Evolutionary conservation across 164 flowering plant species (phyloP).

Genomic region (Protea cynaroides): DNA sequence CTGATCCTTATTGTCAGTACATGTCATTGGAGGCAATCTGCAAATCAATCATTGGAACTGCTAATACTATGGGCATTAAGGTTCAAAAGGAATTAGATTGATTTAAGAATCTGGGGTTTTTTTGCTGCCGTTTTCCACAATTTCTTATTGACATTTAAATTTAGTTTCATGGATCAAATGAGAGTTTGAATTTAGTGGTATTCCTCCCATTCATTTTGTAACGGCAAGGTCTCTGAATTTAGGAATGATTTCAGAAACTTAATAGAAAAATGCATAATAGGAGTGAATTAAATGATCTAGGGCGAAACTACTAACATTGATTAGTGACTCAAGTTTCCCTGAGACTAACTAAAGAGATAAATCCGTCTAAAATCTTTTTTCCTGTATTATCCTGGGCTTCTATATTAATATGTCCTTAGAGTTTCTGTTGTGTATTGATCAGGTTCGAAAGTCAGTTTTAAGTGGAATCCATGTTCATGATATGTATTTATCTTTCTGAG

Average conservation of each 20-base stretch:
- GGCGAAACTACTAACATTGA: not conserved
- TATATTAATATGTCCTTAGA: no score
- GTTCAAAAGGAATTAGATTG: constrained; percentile 70
- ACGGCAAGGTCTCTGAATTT: not conserved
- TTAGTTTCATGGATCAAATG: not conserved
- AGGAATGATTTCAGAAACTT: not conserved
- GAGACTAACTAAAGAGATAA: not conserved
- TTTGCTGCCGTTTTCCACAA: not conserved
- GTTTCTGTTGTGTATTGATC: no score
- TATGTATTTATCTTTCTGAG: not conserved
- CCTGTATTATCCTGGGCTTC: not conserved
- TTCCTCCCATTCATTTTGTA: not conserved
- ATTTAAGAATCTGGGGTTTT: constrained; percentile 4
- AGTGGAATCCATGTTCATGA: no score
- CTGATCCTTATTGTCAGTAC: constrained; percentile 77
- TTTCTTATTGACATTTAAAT: not conserved
- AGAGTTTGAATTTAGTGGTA: not conserved
- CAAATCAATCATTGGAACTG: constrained; percentile 87
- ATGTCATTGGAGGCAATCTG: constrained; percentile 72
- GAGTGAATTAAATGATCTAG: not conserved
- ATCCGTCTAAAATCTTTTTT: not conserved
- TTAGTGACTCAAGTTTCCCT: not conserved
- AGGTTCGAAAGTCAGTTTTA: no score
- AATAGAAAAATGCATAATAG: not conserved
- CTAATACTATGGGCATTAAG: constrained; percentile 81